Conservation (phyloP, 1,284 basidiomycete species). For the Rhodotorula sp. region DNA sequence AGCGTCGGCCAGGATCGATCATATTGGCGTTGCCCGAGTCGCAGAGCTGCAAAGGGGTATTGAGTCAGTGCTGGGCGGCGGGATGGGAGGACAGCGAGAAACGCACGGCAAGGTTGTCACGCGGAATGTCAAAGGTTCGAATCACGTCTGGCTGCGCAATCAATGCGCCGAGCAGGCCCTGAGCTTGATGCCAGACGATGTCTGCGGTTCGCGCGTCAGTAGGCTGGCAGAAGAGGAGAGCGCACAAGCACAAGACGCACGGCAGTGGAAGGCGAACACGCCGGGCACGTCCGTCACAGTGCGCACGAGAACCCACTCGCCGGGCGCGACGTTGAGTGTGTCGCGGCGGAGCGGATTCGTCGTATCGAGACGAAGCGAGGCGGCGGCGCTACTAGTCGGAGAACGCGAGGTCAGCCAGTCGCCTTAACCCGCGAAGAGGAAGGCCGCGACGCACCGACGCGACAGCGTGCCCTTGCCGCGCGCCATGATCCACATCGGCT, state of each 20-base stretch:
- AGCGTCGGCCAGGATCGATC: too few species aligned
- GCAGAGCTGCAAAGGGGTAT: too few species aligned
- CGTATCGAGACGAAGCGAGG: constrained; percentile 40
- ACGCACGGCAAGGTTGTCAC: constrained; percentile 7
- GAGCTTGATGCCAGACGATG: constrained; percentile 11
- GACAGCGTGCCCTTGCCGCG: constrained; percentile 47
- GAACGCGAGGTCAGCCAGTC: not conserved
- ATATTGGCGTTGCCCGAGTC: too few species aligned
- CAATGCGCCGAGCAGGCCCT: constrained; percentile 17
- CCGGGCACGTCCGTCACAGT: constrained; percentile 31
- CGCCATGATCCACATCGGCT: constrained; percentile 46
- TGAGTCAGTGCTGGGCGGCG: too few species aligned
- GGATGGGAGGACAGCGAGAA: not conserved
- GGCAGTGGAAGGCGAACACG: constrained; percentile 14
- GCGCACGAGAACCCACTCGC: constrained; percentile 45
- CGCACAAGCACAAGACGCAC: not conserved
- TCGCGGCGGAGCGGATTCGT: constrained; percentile 52
- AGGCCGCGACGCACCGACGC: not conserved
- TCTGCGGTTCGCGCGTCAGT: not conserved
- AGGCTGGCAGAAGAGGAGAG: not conserved
- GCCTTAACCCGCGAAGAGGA: not conserved
- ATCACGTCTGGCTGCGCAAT: constrained; percentile 11
- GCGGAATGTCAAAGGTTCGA: constrained; percentile 4
- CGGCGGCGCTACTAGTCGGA: constrained; percentile 14
- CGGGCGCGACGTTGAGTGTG: constrained; percentile 48